Conservation (phyloP, 1,139 yeast genomes). For the Protomyces inundatus region DNA sequence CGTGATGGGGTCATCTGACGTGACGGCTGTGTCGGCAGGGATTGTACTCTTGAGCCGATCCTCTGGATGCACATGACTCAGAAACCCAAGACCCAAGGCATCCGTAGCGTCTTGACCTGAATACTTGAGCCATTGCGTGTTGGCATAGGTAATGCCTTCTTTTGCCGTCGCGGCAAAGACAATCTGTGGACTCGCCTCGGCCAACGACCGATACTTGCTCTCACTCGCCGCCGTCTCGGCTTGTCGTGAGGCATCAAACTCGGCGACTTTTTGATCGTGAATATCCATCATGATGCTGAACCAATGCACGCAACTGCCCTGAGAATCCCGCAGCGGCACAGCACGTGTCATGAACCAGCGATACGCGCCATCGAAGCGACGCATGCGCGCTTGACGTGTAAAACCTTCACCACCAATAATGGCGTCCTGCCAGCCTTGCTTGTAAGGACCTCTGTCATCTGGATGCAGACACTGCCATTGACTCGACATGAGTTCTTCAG, state of each 20-base stretch:
- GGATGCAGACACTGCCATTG: conserved; percentile 37
- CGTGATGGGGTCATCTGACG: conserved; percentile 31
- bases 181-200: conserved; percentile 40
- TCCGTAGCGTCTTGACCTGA: conserved; percentile 37
- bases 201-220: conserved; percentile 38
- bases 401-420: conserved; percentile 37
- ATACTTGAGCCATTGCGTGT: conserved; percentile 39
- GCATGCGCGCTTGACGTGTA: conserved; percentile 37
- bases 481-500: conserved; percentile 36
- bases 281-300: conserved; percentile 41
- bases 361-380: conserved; percentile 39
- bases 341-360: conserved; percentile 38
- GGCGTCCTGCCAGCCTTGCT: conserved; percentile 36
- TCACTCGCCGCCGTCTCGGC: conserved; percentile 39
- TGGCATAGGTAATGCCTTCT: conserved; percentile 38
- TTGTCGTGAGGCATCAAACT: conserved; percentile 36
- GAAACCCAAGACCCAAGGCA: conserved; percentile 38
- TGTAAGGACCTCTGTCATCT: conserved; percentile 36
- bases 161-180: conserved; percentile 38
- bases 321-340: conserved; percentile 39
- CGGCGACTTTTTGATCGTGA: conserved; percentile 39
- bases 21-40: conserved; percentile 31
- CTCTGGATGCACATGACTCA: conserved; percentile 37
- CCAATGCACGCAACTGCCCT: conserved; percentile 40
- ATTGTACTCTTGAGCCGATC: conserved; percentile 37